Percentiles rank a stretch among this genome's conserved stretches.
These are phyloP conservation scores for Huntiella savannae DNA, from an alignment of 2,329 filamentous ascomycete genomes.

Conservation along the genomic window DNA sequence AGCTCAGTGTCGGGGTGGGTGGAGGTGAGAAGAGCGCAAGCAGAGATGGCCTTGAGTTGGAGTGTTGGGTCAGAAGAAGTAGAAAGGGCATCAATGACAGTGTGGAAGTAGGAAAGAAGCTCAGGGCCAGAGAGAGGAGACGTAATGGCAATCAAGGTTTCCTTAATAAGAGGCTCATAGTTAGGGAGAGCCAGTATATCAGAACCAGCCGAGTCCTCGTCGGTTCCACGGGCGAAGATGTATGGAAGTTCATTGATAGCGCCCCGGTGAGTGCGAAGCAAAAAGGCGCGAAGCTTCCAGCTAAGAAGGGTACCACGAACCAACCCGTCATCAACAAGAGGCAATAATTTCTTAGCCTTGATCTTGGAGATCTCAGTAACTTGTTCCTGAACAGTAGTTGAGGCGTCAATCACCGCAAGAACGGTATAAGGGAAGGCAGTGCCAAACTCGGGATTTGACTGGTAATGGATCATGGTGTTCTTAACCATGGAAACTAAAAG, in stretches of 20 bases:
- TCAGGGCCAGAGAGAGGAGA: slow-evolving; percentile 17
- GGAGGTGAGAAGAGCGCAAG: slow-evolving; percentile 17
- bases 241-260: slow-evolving; percentile 4
- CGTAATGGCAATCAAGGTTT: slow-evolving; percentile 18
- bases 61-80: slow-evolving; percentile 19
- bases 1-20: slow-evolving; percentile 4
- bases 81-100: slow-evolving; percentile 19
- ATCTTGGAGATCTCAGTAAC: slow-evolving; percentile 8
- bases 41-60: slow-evolving; percentile 26
- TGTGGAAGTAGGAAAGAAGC: slow-evolving; percentile 22
- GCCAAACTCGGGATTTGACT: slow-evolving; percentile 1
- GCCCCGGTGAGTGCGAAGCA: slow-evolving; percentile 15
- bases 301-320: slow-evolving; percentile 20
- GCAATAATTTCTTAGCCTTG: slow-evolving; percentile 20
- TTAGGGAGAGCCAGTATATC: slow-evolving; percentile 3
- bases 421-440: slow-evolving; percentile 9
- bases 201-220: background rate
- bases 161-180: slow-evolving; percentile 18
- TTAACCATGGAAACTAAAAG: slow-evolving; percentile 9
- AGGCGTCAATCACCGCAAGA: slow-evolving; percentile 11
- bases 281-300: slow-evolving; percentile 28
- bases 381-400: slow-evolving; percentile 3
- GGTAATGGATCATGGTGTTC: slow-evolving; percentile 9
- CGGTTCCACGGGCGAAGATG: background rate
- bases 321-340: slow-evolving; percentile 19